Base-by-base conservation (phyloP, 495 filamentous ascomycete species). In the Aspergillus cristatus region DNA sequence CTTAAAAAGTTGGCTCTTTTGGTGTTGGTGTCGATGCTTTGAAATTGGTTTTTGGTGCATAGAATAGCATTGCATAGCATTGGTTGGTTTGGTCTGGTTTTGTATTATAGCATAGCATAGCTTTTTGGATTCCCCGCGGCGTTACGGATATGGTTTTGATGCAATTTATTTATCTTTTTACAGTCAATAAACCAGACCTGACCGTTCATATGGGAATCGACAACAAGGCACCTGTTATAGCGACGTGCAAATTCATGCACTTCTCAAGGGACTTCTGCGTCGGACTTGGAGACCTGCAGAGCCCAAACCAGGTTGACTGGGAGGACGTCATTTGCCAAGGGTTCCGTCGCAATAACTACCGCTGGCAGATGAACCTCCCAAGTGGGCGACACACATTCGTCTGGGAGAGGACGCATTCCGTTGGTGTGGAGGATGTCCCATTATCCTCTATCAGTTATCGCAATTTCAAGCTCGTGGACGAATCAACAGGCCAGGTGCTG, bases 171-270 rank as follows among this genome's bases (percentile, higher is more conserved):
- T 24, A 4, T 4, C 8, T 4, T 4, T 24, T 24, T 8, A 24
- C 8, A 24, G 4, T 24, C 4, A 4, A 24, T 24, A 34, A 34
- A 16, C 38, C 30, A 26, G 38, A 34, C 30, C 7, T 41, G 18
- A 40, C 37, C 15, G 32, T 31, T 18, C 37, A 40, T 29, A 29
- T 18, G 4, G 37, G 37, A n/a, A 29, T 18, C 32, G 31, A 26
- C 11, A 18, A 40, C 7, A 17, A 40, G 3, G 37, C 29, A 13
- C 37, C 37, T 10, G 22, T 40, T n/a, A 14, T 29, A 14, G 37
- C 37, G 3, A 18, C 32, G 12, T 40, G 28, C 37, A 40, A 40
- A 24, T 40, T 40, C 37, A 40, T 40, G 28, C 32, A 40, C 11
- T 40, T 40, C 28, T 31, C 37, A 5, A 26, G 37, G 16, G 28